Evolutionary conservation across 495 filamentous ascomycete genomes (phyloP).

Genomic region (Trypethelium eluteriae): DNA sequence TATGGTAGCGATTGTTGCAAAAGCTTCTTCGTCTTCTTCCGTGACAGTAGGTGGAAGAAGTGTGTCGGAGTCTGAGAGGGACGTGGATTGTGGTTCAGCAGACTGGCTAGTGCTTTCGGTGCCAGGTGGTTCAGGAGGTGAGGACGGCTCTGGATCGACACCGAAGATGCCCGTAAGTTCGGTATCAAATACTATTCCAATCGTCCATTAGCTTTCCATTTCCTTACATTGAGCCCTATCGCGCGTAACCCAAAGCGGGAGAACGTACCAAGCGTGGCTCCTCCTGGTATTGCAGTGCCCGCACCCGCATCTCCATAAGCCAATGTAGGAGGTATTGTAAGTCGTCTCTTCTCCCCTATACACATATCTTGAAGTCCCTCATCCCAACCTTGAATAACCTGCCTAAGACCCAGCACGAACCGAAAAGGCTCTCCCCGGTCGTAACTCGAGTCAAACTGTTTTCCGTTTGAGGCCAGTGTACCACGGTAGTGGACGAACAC

Average conservation of each 20-base stretch:
- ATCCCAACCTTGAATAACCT: slow-evolving; percentile 93
- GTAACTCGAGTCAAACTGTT: slow-evolving; percentile 59
- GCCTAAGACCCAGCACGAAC: slow-evolving; percentile 70
- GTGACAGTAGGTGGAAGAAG: slow-evolving; percentile 7
- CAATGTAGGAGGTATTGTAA: slow-evolving; percentile 82
- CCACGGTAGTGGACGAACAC: slow-evolving; percentile 85
- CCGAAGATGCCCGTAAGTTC: slow-evolving; percentile 83
- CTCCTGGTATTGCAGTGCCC: slow-evolving; percentile 66
- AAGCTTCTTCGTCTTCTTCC: slow-evolving; percentile 7
- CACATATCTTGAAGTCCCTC: slow-evolving; percentile 90
- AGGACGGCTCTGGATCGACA: slow-evolving; percentile 42
- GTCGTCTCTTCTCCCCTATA: slow-evolving; percentile 84
- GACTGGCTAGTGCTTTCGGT: slow-evolving; percentile 10
- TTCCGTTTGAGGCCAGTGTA: slow-evolving; percentile 52
- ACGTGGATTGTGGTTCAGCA: slow-evolving; percentile 14
- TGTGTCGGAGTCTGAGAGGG: slow-evolving; percentile 18
- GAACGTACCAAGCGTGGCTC: slow-evolving; percentile 58
- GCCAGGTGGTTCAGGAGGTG: too few species aligned
- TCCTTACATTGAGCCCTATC: too few species aligned
- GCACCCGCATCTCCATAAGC: slow-evolving; percentile 72
- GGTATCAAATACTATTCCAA: slow-evolving; percentile 70
- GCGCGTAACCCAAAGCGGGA: not conserved
- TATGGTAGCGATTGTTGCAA: slow-evolving; percentile 12
- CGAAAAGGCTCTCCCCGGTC: slow-evolving; percentile 64
- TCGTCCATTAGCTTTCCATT: too few species aligned